Base-by-base conservation (phyloP, 148 eudicot species). In the Vaccinium darrowii region DNA sequence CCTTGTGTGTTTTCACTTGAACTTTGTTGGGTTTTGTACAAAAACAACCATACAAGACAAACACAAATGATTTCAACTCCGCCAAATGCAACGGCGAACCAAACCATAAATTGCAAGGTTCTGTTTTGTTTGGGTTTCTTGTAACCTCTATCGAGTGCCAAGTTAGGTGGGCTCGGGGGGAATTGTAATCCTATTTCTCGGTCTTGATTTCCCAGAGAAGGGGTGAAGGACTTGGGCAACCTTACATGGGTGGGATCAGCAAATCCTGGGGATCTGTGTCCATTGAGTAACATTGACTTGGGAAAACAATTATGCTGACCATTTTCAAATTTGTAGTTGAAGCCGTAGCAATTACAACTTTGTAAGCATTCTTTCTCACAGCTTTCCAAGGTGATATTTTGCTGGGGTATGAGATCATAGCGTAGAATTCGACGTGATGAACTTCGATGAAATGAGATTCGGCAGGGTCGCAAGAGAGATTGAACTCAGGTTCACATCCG, bases 231-330 rank as follows among this genome's bases (percentile, higher is more conserved):
- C 4, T 56, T 25, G 7, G 15, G 80, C 21, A 49, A 23, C 36
- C 49, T 90, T 87, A 9, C 88, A 63, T 78, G 87, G 9, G 47
- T 84, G 87, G 3, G 85, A 5, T 49, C 82, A 36, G 0, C 30
- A 81, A 0, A 1, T 5, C n/a, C 11, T 1, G 87, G 65, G 8
- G 88, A 81, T 3, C 56, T 75, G 10, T 72, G 23, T 23, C 91
- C 91, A 76, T 91, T 84, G 54, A 87, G 81, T 82, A 90, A 30
- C 7, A 13, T 27, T 4, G 79, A 51, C 76, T 90, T 87, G 1
- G 83, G 75, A 25, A n/a, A 83, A 84, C 90, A 88, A 30, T 73
- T 49, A 16, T 56, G 86, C 18, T n/a, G 21, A 13, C 86, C 85
- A 1, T 73, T 2, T 0, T 69, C 80, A 76, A 80, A 83, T 8